These are phyloP conservation scores for Trichophyton equinum DNA, from an alignment of 2,329 filamentous ascomycete genomes.

Conservation along the genomic window DNA sequence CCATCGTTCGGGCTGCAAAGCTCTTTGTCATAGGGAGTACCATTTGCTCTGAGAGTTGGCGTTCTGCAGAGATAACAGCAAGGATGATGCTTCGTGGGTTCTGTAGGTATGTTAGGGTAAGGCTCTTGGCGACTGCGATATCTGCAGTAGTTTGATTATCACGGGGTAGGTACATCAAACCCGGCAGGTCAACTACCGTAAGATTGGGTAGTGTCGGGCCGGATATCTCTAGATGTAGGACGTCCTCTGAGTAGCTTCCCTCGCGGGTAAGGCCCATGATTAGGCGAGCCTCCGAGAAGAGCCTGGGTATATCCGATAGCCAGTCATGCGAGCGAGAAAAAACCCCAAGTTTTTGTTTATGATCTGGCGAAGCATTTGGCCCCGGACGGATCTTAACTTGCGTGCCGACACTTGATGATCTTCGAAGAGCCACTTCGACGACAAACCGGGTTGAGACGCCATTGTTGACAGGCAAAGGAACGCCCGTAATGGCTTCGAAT, in stretches of 20 bases:
- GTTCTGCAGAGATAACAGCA: constrained; percentile 35
- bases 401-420: constrained; percentile 14
- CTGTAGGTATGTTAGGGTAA: constrained; percentile 33
- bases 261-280: constrained; percentile 17
- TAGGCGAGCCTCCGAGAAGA: constrained; percentile 18
- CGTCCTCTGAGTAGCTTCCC: constrained; percentile 29
- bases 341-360: constrained; percentile 13
- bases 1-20: constrained; percentile 28
- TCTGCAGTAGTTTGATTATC: constrained; percentile 42
- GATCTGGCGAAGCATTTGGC: constrained; percentile 13
- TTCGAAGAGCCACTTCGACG: constrained; percentile 44
- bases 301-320: constrained; percentile 16
- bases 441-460: constrained; percentile 47
- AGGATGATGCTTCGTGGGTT: constrained; percentile 36
- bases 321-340: constrained; percentile 16
- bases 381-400: constrained; percentile 18
- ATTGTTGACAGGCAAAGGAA: constrained; percentile 27
- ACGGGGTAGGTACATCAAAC: constrained; percentile 44
- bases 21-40: constrained; percentile 28
- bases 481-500: constrained; percentile 14
- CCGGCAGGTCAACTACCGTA: constrained; percentile 51
- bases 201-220: constrained; percentile 48
- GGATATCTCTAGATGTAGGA: constrained; percentile 47
- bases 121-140: constrained; percentile 39
- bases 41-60: constrained; percentile 32